Evolutionary conservation across 2,329 filamentous ascomycete genomes (phyloP), one percentile per base, ranked within the genome.

Genomic region (Aspergillus neotritici): DNA sequence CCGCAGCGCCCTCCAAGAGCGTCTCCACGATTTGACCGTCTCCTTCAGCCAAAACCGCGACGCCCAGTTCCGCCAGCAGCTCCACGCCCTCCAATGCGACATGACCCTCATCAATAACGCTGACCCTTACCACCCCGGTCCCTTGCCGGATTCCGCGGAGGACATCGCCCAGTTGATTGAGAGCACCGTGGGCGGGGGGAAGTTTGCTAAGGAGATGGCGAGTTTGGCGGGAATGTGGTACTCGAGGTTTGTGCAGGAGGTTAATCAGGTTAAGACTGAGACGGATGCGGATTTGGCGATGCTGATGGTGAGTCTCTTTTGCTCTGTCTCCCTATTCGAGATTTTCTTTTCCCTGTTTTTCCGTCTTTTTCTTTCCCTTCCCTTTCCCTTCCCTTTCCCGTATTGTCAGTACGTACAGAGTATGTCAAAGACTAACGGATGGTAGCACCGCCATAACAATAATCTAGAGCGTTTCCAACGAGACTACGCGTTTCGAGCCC

Each of bases 21-120:
- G 86, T 51, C 78, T 95, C 5, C 77, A 80, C 32, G 79, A 82
- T 43, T 82, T 96, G 67, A 82, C 84, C 42, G 80, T 84, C 41
- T 82, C 83, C 53, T 91, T 95, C 67, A 80, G 82, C 51, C 79
- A 84, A 50, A 89, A 94, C 60, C 80, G 87, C 52, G 88, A 95
- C 65, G 74, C 79, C 50, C 83, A 88, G 57, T 97, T 94, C 66
- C 82, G 90, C 49, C 86, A 93, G 53, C 88, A 96, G 67, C 78
- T 96, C 2, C 84, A 93, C 58, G 87, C 87, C 53, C 81, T 96
- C n/a, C 90, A 96, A 68, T 83, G 87, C 52, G 90, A 95, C 65
- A 89, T 90, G 69, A 87, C 80, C 46, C 77, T 94, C 35, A 87
- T 95, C 53, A 83, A 88, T 64, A 83, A 86, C 54, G 86, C 93